Evolutionary conservation across 495 filamentous ascomycete species (phyloP).

Genomic region (Monascus purpureus): DNA sequence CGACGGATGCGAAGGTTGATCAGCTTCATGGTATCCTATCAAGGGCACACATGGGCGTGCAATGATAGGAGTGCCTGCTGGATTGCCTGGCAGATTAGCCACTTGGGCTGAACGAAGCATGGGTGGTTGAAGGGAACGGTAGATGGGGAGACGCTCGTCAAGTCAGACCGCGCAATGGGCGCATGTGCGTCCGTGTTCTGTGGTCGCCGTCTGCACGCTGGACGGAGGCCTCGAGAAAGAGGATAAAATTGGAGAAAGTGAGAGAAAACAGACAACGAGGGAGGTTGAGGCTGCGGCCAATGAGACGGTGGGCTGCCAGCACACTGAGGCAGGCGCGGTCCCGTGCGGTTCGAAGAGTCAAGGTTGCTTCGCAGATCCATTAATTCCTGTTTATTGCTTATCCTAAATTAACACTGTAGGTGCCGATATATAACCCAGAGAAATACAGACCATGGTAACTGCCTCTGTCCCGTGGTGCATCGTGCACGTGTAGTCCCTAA

Average conservation of each 20-base stretch:
- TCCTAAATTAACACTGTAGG: too few relatives aligned
- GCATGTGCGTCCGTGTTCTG: conserved; percentile 10
- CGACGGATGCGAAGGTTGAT: too few relatives aligned
- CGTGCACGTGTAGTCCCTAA: too few relatives aligned
- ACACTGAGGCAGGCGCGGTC: conserved; percentile 6
- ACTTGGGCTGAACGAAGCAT: background rate
- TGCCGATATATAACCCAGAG: too few relatives aligned
- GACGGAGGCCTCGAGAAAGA: too few relatives aligned
- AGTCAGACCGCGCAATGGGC: conserved; percentile 8
- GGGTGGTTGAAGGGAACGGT: background rate
- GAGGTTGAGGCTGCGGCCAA: conserved; percentile 7
- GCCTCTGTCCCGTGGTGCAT: too few relatives aligned
- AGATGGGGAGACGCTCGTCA: conserved; percentile 1
- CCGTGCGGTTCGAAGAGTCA: too few relatives aligned
- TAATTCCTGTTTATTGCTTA: too few relatives aligned
- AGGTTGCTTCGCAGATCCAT: too few relatives aligned
- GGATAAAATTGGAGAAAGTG: too few relatives aligned
- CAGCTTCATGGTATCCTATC: conserved; percentile 22
- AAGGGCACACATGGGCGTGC: conserved; percentile 26
- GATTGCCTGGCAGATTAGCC: background rate
- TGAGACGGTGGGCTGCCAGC: conserved; percentile 10
- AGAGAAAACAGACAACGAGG: background rate
- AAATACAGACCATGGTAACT: too few relatives aligned
- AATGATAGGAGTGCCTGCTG: conserved; percentile 7
- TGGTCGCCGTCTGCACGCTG: background rate